Evolutionary conservation across 345 rosid species (phyloP).

Genomic region (Eucalyptus guilfoylei): DNA sequence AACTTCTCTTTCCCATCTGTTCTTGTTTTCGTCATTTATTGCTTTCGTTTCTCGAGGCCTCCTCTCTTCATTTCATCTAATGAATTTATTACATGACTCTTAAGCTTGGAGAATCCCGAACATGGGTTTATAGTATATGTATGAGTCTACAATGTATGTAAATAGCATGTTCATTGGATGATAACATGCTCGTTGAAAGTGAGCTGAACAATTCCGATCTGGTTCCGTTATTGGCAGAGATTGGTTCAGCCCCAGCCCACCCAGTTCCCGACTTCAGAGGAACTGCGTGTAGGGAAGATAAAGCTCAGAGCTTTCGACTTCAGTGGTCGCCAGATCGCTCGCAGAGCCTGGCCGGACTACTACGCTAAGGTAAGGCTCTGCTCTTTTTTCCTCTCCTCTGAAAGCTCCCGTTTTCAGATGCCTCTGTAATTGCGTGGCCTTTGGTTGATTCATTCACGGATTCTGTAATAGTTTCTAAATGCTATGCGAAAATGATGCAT

Average conservation of each 20-base stretch:
- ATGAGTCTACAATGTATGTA: too few species aligned
- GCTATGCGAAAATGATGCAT: too few species aligned
- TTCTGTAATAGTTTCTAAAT: too few species aligned
- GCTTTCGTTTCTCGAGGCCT: not conserved
- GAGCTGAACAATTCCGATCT: too few species aligned
- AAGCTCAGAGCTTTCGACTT: constrained; percentile 36
- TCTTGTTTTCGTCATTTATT: not conserved
- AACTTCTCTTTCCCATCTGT: too few species aligned
- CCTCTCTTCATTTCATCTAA: accelerated
- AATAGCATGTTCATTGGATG: accelerated
- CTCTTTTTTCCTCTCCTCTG: not conserved
- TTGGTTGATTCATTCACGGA: too few species aligned
- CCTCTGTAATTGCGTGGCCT: too few species aligned
- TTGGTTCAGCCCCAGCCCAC: constrained; percentile 31
- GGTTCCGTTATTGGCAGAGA: constrained; percentile 3
- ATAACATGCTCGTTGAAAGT: too few species aligned
- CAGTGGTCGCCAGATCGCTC: constrained; percentile 35
- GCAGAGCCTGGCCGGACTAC: constrained; percentile 31
- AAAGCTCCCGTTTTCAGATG: not conserved
- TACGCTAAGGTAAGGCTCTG: constrained; percentile 11
- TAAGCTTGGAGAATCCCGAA: too few species aligned
- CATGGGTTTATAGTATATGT: not conserved
- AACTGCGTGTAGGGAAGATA: constrained; percentile 28
- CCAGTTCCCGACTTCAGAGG: constrained; percentile 28
- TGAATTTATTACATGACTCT: not conserved